Conservation (phyloP, 768 basidiomycete species). For the Trametes elegans region DNA sequence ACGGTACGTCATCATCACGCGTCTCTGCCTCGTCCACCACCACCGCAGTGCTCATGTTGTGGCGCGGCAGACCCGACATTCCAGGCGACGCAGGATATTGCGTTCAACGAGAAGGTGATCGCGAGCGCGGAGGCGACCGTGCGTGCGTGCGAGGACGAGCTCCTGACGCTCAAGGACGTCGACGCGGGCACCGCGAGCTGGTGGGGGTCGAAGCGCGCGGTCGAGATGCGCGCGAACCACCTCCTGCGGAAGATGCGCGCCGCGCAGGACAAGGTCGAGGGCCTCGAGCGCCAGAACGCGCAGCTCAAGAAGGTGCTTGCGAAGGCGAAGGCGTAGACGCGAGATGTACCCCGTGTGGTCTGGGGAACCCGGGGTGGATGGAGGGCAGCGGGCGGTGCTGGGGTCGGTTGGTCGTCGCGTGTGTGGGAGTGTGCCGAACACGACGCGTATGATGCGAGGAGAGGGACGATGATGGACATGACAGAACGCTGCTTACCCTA, state of each 20-base stretch:
- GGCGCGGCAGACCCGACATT: slow-evolving; percentile 63
- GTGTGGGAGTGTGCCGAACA: too few species aligned
- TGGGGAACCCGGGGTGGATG: not conserved
- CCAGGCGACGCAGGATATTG: slow-evolving; percentile 77
- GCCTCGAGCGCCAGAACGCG: slow-evolving; percentile 67
- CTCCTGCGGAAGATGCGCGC: slow-evolving; percentile 73
- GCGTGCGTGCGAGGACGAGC: slow-evolving; percentile 72
- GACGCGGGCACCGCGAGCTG: slow-evolving; percentile 46
- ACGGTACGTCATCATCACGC: slow-evolving; percentile 47
- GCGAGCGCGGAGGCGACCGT: slow-evolving; percentile 60
- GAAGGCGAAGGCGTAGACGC: slow-evolving; percentile 1
- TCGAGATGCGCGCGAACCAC: slow-evolving; percentile 60
- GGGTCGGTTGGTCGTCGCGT: too few species aligned
- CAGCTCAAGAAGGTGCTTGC: slow-evolving; percentile 51
- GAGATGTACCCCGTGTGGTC: not conserved
- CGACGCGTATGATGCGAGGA: too few species aligned
- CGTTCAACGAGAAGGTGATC: slow-evolving; percentile 68
- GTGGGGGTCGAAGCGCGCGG: slow-evolving; percentile 47
- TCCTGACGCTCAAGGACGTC: slow-evolving; percentile 65
- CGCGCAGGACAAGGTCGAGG: slow-evolving; percentile 65
- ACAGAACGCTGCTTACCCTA: not conserved
- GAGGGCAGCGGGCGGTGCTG: not conserved
- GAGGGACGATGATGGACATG: not conserved
- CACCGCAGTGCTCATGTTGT: not conserved
- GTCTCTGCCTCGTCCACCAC: not conserved